Conservation (phyloP, 2,329 filamentous ascomycete species). For the Stylonectria norvegica region DNA sequence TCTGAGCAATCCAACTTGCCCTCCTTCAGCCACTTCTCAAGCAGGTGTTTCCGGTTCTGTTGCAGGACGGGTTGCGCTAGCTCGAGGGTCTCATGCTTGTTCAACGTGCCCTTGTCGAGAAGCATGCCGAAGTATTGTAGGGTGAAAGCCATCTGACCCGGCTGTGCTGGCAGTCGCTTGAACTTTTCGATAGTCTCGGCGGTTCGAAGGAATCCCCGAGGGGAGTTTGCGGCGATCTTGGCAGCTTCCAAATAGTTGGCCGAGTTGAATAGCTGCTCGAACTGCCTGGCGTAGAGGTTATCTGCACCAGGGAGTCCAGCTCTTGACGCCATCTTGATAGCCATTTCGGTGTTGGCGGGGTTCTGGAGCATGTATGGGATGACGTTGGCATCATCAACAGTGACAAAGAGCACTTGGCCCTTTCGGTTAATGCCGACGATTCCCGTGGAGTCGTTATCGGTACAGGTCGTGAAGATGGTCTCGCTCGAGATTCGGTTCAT, state of each 20-base stretch:
- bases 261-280: constrained; percentile 77
- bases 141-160: constrained; percentile 87
- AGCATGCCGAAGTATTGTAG: constrained; percentile 98
- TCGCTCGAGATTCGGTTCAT: constrained; percentile 99
- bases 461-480: constrained; percentile 92
- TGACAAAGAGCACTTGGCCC: constrained; percentile 92
- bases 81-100: constrained; percentile 91
- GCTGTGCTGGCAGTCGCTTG: constrained; percentile 77
- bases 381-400: constrained; percentile 85
- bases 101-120: constrained; percentile 89
- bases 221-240: constrained; percentile 94
- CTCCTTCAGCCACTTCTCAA: constrained; percentile 98
- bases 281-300: constrained; percentile 86
- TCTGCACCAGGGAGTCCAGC: constrained; percentile 93
- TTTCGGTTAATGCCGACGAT: constrained; percentile 96
- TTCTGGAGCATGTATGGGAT: constrained; percentile 96
- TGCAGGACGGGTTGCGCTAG: constrained; percentile 87
- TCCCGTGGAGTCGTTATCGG: constrained; percentile 79
- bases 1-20: constrained; percentile 95
- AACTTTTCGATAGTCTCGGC: constrained; percentile 94
- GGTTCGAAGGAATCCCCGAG: constrained; percentile 90
- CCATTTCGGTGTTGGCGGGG: constrained; percentile 87
- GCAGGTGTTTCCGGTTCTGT: constrained; percentile 89
- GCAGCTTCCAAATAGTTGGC: constrained; percentile 86
- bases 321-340: constrained; percentile 92